Evolutionary conservation across 805 yeast genomes (phyloP).

Genomic region (Isabelozyma heimii): DNA sequence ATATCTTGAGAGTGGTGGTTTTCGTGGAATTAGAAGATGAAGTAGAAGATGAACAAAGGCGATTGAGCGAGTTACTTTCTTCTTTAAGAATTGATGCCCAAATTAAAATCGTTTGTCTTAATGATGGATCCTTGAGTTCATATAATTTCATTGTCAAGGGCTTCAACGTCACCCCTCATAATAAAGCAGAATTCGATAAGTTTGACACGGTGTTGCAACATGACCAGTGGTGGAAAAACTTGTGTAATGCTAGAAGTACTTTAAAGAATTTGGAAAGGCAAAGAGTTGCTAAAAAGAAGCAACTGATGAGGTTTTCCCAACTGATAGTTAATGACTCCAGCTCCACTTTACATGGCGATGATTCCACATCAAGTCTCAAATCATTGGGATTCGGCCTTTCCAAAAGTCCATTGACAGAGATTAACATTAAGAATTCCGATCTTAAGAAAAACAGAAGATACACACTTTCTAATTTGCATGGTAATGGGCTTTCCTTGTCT

Average conservation of each 20-base stretch:
- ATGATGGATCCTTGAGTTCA: constrained; percentile 49
- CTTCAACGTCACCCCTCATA: constrained; percentile 30
- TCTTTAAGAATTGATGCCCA: constrained; percentile 84
- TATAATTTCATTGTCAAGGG: constrained; percentile 83
- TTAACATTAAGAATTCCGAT: background rate
- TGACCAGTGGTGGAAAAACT: constrained; percentile 87
- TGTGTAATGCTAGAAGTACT: constrained; percentile 54
- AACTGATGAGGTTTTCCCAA: constrained; percentile 3
- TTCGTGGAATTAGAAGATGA: constrained; percentile 81
- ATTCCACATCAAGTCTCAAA: constrained; percentile 14
- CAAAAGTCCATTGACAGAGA: background rate
- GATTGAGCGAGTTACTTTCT: constrained; percentile 63
- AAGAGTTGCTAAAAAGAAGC: constrained; percentile 12
- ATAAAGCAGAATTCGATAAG: constrained; percentile 27
- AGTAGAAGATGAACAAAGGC: constrained; percentile 60
- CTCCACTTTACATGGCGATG: constrained; percentile 4
- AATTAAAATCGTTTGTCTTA: constrained; percentile 70
- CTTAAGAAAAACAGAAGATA: constrained; percentile 37
- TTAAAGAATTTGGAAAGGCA: constrained; percentile 31
- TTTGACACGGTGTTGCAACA: constrained; percentile 50
- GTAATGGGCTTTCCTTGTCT: constrained; percentile 64
- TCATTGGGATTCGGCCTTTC: background rate
- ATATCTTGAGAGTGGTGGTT: constrained; percentile 74
- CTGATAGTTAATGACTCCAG: constrained; percentile 1
- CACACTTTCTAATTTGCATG: constrained; percentile 65